These are phyloP conservation scores for Aspergillus diversus DNA, from an alignment of 495 filamentous ascomycete species.

Conservation along the genomic window DNA sequence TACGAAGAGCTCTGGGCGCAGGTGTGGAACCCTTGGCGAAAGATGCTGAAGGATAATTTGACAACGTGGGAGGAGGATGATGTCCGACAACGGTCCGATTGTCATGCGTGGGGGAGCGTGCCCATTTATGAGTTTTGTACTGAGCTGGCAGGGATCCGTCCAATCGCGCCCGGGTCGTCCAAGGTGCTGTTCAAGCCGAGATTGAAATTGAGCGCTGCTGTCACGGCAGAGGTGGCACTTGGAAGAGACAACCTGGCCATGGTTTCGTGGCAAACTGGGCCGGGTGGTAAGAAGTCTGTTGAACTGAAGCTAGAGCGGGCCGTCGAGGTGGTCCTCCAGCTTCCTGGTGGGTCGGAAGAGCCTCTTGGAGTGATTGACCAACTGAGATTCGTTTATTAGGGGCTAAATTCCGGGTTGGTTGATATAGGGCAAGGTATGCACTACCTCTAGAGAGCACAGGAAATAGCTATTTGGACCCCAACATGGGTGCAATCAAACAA, in stretches of 20 bases:
- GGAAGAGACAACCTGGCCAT: slow-evolving; percentile 34
- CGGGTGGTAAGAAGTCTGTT: slow-evolving; percentile 22
- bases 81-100: slow-evolving; percentile 43
- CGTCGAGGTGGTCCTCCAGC: slow-evolving; percentile 31
- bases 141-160: slow-evolving; percentile 37
- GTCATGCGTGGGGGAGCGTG: slow-evolving; percentile 48
- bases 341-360: slow-evolving; percentile 25
- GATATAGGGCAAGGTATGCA: no score
- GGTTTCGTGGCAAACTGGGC: slow-evolving; percentile 29
- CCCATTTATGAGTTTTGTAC: slow-evolving; percentile 46
- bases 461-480: no score
- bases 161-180: slow-evolving; percentile 26
- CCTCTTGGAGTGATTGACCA: slow-evolving; percentile 32
- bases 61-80: slow-evolving; percentile 48
- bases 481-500: no score
- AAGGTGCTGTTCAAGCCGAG: slow-evolving; percentile 39
- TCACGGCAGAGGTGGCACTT: slow-evolving; percentile 35
- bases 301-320: slow-evolving; percentile 30
- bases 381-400: neutral
- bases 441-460: no score
- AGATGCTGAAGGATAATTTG: slow-evolving; percentile 40
- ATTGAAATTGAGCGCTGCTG: slow-evolving; percentile 24
- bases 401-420: neutral
- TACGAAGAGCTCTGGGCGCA: slow-evolving; percentile 34
- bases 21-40: slow-evolving; percentile 37